Percentiles rank a stretch among this genome's conserved stretches.
phyloP scores from a whole-genome alignment of 2,329 filamentous ascomycete species.

The Colletotrichum theobromicola region DNA sequence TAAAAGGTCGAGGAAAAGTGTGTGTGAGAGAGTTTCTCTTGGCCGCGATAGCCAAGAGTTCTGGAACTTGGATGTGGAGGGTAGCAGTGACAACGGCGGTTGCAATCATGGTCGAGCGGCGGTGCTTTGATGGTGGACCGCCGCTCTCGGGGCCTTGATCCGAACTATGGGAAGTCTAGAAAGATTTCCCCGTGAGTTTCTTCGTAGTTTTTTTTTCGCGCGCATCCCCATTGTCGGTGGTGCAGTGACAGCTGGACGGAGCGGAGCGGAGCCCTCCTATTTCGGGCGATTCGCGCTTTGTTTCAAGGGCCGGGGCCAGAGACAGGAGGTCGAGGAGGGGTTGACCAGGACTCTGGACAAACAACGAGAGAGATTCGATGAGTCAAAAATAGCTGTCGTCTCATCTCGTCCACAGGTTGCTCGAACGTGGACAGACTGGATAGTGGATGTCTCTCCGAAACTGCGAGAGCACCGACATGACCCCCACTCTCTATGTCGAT shows the following conservation, averaged over 20 bases:
- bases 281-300: constrained; percentile 14
- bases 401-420: not conserved
- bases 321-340: not conserved
- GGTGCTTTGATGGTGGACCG: not conserved
- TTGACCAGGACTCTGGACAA: not conserved
- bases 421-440: not conserved
- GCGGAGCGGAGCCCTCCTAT: constrained; percentile 20
- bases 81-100: not conserved
- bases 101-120: not conserved
- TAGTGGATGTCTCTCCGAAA: constrained; percentile 13
- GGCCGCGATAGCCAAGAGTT: not conserved
- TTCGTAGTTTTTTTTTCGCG: not conserved
- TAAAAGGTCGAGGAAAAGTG: not conserved
- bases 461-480: constrained; percentile 16
- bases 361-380: constrained; percentile 6
- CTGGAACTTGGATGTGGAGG: not conserved
- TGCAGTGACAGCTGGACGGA: constrained; percentile 8
- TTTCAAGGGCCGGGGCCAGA: constrained; percentile 19
- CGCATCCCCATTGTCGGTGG: not conserved
- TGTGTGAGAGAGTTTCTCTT: not conserved
- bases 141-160: not conserved
- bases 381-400: constrained; percentile 15
- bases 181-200: not conserved
- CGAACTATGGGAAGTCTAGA: not conserved
- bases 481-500: constrained; percentile 2